Evolutionary conservation across 2,329 filamentous ascomycete species (phyloP).

Genomic region (Epichloe sibirici): DNA sequence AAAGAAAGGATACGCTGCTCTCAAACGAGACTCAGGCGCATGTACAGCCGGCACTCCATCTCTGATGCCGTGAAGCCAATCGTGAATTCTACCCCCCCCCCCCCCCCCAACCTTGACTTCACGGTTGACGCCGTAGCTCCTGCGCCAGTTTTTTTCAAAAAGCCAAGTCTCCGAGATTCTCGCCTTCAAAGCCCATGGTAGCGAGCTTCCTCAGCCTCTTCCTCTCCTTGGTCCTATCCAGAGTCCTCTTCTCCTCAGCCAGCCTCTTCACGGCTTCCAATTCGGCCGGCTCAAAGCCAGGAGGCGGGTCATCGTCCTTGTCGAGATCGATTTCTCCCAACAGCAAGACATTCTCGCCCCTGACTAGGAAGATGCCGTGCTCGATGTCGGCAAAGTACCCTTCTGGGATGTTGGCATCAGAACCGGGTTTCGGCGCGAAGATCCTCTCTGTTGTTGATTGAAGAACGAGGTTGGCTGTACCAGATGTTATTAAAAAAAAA

Average conservation of each 20-base stretch:
- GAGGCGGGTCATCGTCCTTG: conserved; percentile 78
- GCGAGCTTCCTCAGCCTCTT: conserved; percentile 57
- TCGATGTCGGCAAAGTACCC: conserved; percentile 70
- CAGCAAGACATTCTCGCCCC: conserved; percentile 93
- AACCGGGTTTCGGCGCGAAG: conserved; percentile 46
- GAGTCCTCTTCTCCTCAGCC: conserved; percentile 57
- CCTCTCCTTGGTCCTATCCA: conserved; percentile 64
- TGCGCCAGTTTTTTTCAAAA: conserved; percentile 28
- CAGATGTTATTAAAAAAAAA: not conserved
- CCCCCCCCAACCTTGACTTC: not conserved
- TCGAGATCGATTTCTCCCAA: conserved; percentile 95
- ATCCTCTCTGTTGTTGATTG: conserved; percentile 87
- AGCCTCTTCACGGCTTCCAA: conserved; percentile 58
- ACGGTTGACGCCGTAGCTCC: no score
- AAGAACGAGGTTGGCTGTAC: conserved; percentile 78
- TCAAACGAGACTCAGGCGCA: not conserved
- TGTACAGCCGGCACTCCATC: not conserved
- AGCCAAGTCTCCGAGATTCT: conserved; percentile 64
- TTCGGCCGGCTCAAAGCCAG: conserved; percentile 55
- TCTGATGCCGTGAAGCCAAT: not conserved
- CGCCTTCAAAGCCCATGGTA: conserved; percentile 76
- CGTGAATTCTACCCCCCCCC: no score
- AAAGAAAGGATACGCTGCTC: not conserved
- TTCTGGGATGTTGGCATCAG: conserved; percentile 22
- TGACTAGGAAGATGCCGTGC: conserved; percentile 79